Evolutionary conservation across 2,329 filamentous ascomycete species (phyloP), one percentile per base, ranked within the genome.

Genomic region (Fusarium xyrophilum): DNA sequence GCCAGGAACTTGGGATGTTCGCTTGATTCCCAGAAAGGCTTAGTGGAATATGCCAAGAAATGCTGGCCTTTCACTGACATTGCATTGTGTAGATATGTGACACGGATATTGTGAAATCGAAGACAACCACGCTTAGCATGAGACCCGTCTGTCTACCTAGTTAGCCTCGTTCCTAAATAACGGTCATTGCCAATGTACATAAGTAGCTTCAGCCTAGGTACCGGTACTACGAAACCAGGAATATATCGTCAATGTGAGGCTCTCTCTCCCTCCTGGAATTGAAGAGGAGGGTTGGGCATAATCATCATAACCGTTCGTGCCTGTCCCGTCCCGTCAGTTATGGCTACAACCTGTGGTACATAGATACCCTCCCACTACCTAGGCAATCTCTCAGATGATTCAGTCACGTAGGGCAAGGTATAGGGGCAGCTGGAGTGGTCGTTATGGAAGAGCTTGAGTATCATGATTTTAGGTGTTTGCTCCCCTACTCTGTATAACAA

Each of bases 21-120:
- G 46, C 52, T 54, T 59, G 48, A 47, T 63, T 32, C 63, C 53
- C 35, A 67, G 56, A 63, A 35, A 21, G 54, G 62, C 21, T 56
- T 69, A 69, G 67, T 46, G 67, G 39, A 36, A 64, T 36, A 67
- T 67, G 58, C 54, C 62, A 69, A 67, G 50, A 30, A 65, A 65
- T 63, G 44, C 60, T 67, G 48, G 35, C 52, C 35, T 56, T 60
- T 38, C 28, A 53, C 28, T 67, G 60, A 43, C 33, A 56, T 67
- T 42, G 44, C 33, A 53, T 67, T 46, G 44, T 50, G 52, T 47
- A 38, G 40, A 39, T 33, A 38, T 40, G 47, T 33, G 32, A 52
- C 35, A 32, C 44, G 23, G 55, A 30, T 53, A 42, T 63, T 56
- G 56, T 59, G 33, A 61, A 48, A 52, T 40, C 27, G 57, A 66